Evolutionary conservation across 345 rosid species (phyloP), one percentile per base, ranked within the genome.

Genomic region (Cardiospermum halicacabum): DNA sequence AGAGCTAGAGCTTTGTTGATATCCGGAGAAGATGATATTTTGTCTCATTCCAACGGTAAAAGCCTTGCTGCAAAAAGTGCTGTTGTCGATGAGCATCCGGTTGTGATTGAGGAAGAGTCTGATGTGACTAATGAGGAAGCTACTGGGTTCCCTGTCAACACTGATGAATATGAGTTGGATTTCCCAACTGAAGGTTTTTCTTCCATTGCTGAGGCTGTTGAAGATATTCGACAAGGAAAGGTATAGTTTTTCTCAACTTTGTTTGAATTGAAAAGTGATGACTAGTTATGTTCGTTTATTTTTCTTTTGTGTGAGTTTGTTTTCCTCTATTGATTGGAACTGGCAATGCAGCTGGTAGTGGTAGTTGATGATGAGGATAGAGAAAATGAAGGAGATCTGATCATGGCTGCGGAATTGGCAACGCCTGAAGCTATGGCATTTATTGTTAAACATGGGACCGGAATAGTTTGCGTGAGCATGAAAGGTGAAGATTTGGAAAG

Each of bases 361-460:
- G 98, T 86, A 57, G 98, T 89, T 21, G 98, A 92, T 49, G 98
- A 92, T 53, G 98, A 92, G 74, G 97, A 92, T 64, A 72, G 97
- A 78, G 98, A 92, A 74, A 90, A 89, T 60, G 98, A 92, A 80
- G 98, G 97, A 37, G 94, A 89, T 76, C 84, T 92, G 51, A 80
- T 92, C 67, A 82, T 89, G 97, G 93, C 96, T 67, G 98, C 96
- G 47, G 70, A 86, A 37, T 70, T 84, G 68, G 96, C 82, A 16
- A 92, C 96, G 53, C 94, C 96, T 28, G 97, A 92, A 66, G 91
- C 93, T 64, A 84, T 92, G 98, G 98, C 98, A 62, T 92, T 92
- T 56, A 83, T 92, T 55, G 98, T 92, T 71, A 92, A 88, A 83
- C 82, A 92, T 69, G 85, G 89, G 66, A 88, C 96, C 71, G 97